Conservation (phyloP, 2,329 filamentous ascomycete species). For the Escovopsis weberi region DNA sequence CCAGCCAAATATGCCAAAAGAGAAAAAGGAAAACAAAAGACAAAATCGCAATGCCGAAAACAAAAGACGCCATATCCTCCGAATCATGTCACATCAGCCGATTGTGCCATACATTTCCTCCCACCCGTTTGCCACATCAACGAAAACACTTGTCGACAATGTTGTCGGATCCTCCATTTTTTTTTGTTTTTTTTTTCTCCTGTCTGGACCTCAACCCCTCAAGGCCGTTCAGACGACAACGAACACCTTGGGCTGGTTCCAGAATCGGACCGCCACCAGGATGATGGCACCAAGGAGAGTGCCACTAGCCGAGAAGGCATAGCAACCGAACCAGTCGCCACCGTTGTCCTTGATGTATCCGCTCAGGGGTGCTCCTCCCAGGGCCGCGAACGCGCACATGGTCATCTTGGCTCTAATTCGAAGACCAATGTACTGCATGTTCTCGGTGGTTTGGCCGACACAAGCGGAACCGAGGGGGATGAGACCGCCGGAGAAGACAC, state of each 20-base stretch:
- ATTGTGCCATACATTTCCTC: no score
- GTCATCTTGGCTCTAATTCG: slow-evolving; percentile 20
- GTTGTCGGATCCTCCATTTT: no score
- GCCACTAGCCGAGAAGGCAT: slow-evolving; percentile 6
- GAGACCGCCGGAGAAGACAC: slow-evolving; percentile 18
- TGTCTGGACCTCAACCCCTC: no score
- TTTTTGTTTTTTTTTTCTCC: no score
- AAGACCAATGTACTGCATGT: slow-evolving; percentile 16
- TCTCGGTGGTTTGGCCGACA: slow-evolving; percentile 16
- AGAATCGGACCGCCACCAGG: slow-evolving; percentile 7
- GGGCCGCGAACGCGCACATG: slow-evolving; percentile 12
- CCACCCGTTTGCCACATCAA: no score
- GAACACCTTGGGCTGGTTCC: slow-evolving; percentile 3
- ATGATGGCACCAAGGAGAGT: slow-evolving; percentile 8
- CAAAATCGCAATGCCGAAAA: no score
- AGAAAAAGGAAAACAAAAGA: no score
- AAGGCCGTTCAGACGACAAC: slow-evolving; percentile 5
- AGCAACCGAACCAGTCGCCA: slow-evolving; percentile 6
- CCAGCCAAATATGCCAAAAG: no score
- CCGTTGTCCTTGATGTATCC: slow-evolving; percentile 8
- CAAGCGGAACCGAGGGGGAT: slow-evolving; percentile 20
- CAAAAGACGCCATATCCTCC: no score
- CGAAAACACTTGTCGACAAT: no score
- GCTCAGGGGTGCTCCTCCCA: slow-evolving; percentile 12
- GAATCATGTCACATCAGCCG: no score